Evolutionary conservation across 2,329 filamentous ascomycete species (phyloP).

Genomic region (Colletotrichum lini): DNA sequence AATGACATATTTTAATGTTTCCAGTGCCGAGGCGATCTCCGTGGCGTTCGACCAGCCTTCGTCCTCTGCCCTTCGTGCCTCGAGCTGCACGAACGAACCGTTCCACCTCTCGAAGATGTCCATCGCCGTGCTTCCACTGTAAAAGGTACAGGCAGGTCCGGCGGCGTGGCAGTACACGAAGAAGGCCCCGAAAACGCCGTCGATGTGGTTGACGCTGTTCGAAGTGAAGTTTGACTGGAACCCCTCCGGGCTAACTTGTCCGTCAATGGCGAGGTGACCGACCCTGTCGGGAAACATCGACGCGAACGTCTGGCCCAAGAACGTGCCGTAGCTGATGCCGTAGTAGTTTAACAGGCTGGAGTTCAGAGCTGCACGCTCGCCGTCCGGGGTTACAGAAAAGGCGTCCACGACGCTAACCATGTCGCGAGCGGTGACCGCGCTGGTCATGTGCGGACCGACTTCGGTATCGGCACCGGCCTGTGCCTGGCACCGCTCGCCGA

Average conservation of each 20-base stretch:
- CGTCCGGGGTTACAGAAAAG: constrained; percentile 40
- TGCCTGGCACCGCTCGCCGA: constrained; percentile 8
- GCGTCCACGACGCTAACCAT: constrained; percentile 60
- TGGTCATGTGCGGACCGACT: constrained; percentile 50
- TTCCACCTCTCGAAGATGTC: constrained; percentile 52
- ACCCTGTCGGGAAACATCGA: constrained; percentile 56
- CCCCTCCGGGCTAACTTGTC: constrained; percentile 58
- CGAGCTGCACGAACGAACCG: constrained; percentile 42
- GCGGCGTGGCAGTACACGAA: constrained; percentile 59
- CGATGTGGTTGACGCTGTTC: constrained; percentile 58
- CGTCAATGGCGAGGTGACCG: constrained; percentile 58
- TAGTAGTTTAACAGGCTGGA: constrained; percentile 55
- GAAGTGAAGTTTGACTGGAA: constrained; percentile 53
- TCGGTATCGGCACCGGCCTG: constrained; percentile 8
- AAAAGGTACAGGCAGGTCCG: constrained; percentile 58
- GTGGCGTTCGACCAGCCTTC: constrained; percentile 43
- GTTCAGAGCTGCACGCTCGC: constrained; percentile 33
- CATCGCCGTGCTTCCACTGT: constrained; percentile 48
- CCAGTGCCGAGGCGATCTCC: constrained; percentile 8
- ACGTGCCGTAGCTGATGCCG: constrained; percentile 64
- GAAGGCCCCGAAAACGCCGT: constrained; percentile 58
- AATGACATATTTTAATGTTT: constrained; percentile 12
- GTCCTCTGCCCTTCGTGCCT: constrained; percentile 37
- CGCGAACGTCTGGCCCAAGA: constrained; percentile 57
- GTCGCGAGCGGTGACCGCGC: constrained; percentile 57